These are phyloP conservation scores for Didymella lethalis DNA, from an alignment of 2,329 filamentous ascomycete species.

Conservation along the genomic window DNA sequence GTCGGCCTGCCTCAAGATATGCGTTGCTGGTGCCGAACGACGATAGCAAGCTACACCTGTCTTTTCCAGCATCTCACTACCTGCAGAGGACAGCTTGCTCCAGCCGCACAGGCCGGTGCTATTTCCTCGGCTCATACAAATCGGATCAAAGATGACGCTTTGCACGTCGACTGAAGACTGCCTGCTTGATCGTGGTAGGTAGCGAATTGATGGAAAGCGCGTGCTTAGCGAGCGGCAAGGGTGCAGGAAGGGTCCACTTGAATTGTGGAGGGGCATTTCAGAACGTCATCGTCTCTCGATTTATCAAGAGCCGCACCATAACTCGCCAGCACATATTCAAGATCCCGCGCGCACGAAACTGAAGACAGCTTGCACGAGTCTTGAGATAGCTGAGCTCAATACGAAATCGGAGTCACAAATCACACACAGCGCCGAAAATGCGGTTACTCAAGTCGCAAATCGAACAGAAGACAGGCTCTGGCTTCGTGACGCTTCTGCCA, in stretches of 20 bases:
- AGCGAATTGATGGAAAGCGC: background rate
- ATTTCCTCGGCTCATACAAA: background rate
- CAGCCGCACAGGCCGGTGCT: background rate
- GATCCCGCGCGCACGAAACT: background rate
- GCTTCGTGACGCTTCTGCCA: slow-evolving; percentile 70
- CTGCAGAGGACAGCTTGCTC: background rate
- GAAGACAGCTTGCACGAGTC: background rate
- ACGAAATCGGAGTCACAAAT: background rate
- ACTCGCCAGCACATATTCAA: slow-evolving; percentile 3
- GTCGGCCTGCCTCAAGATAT: background rate
- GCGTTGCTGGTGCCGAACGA: slow-evolving; percentile 7
- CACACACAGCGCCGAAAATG: slow-evolving; percentile 55
- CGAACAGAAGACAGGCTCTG: slow-evolving; percentile 68
- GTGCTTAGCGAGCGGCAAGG: slow-evolving; percentile 6
- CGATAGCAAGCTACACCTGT: slow-evolving; percentile 1
- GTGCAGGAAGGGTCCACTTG: background rate
- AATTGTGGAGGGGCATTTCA: slow-evolving; percentile 20
- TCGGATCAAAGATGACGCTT: background rate
- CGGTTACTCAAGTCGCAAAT: slow-evolving; percentile 72
- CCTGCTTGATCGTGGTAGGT: background rate
- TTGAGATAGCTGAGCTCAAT: too few relatives aligned
- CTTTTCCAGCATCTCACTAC: background rate
- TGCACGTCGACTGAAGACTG: background rate
- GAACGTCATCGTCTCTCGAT: slow-evolving; percentile 24
- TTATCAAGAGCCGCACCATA: slow-evolving; percentile 12